A percentile compares a stretch with the other conserved stretches of the same genome.
Evolutionary conservation across 2,329 filamentous ascomycete genomes (phyloP).

Genomic region (Metarhizium guizhouense): DNA sequence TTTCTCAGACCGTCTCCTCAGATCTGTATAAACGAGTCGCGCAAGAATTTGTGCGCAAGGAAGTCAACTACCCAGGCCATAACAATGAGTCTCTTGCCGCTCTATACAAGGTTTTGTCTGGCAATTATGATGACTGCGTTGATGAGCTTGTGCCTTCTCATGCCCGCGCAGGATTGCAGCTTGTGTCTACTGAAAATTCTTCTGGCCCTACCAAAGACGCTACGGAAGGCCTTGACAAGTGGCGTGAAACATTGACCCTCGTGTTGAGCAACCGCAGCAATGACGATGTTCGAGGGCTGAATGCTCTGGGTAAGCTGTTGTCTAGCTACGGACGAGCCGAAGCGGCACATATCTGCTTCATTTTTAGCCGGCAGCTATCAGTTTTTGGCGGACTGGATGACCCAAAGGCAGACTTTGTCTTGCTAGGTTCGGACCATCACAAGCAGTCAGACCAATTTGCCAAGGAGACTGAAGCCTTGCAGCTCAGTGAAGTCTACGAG

Average conservation of each 20-base stretch:
- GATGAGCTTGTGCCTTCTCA: slow-evolving; percentile 93
- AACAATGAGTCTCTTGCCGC: slow-evolving; percentile 84
- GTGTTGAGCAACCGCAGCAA: slow-evolving; percentile 80
- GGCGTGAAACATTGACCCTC: slow-evolving; percentile 82
- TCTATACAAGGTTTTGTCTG: slow-evolving; percentile 86
- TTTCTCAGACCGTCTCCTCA: slow-evolving; percentile 68
- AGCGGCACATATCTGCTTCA: slow-evolving; percentile 87
- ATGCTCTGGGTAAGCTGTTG: slow-evolving; percentile 73
- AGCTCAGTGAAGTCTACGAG: slow-evolving; percentile 94
- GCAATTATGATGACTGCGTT: slow-evolving; percentile 88
- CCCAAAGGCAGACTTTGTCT: slow-evolving; percentile 64
- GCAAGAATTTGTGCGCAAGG: slow-evolving; percentile 90
- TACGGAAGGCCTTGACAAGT: slow-evolving; percentile 80
- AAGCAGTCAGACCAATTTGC: slow-evolving; percentile 62
- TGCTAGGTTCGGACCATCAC: slow-evolving; percentile 77
- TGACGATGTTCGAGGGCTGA: slow-evolving; percentile 68
- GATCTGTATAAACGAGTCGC: slow-evolving; percentile 88
- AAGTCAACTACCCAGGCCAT: slow-evolving; percentile 73
- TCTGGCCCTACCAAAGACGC: slow-evolving; percentile 58
- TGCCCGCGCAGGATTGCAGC: slow-evolving; percentile 82
- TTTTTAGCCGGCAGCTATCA: slow-evolving; percentile 67
- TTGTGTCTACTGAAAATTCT: slow-evolving; percentile 67
- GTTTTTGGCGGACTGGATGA: slow-evolving; percentile 82
- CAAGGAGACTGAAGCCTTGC: slow-evolving; percentile 74
- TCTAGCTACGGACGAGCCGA: slow-evolving; percentile 80